phyloP scores from a whole-genome alignment of 106 monocot species.

The Iris macrosiphon region DNA sequence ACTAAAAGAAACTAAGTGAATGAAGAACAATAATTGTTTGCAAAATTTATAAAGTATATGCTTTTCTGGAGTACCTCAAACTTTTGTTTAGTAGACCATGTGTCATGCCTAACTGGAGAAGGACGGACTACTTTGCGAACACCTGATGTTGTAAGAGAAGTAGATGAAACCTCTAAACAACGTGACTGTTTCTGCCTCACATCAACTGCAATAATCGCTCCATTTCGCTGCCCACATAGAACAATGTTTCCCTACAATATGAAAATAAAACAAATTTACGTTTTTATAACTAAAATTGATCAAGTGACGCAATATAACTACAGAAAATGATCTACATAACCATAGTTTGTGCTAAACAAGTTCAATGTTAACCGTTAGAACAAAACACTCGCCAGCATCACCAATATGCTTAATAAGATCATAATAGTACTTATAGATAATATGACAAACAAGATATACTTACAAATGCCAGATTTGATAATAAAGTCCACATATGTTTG shows the following conservation, averaged over 20 bases:
- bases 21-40: background rate
- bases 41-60: background rate
- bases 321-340: too few species aligned
- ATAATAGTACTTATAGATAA: too few species aligned
- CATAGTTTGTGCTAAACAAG: too few species aligned
- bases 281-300: too few species aligned
- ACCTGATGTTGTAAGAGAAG: conserved; percentile 6
- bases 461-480: too few species aligned
- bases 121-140: background rate
- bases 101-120: conserved; percentile 1
- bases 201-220: conserved; percentile 58
- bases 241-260: conserved; percentile 69
- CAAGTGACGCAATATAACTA: too few species aligned
- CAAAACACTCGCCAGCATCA: too few species aligned
- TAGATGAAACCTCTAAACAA: conserved; percentile 15
- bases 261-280: conserved; percentile 4
- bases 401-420: too few species aligned
- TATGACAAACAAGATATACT: too few species aligned
- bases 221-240: conserved; percentile 84
- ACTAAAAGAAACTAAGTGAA: background rate
- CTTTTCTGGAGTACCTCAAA: conserved; percentile 16
- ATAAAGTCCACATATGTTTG: too few species aligned
- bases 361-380: too few species aligned
- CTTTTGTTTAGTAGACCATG: conserved; percentile 1
- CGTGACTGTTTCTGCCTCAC: conserved; percentile 37